These are phyloP conservation scores for Cardamine occulta DNA, from an alignment of 345 rosid species.

Conservation along the genomic window DNA sequence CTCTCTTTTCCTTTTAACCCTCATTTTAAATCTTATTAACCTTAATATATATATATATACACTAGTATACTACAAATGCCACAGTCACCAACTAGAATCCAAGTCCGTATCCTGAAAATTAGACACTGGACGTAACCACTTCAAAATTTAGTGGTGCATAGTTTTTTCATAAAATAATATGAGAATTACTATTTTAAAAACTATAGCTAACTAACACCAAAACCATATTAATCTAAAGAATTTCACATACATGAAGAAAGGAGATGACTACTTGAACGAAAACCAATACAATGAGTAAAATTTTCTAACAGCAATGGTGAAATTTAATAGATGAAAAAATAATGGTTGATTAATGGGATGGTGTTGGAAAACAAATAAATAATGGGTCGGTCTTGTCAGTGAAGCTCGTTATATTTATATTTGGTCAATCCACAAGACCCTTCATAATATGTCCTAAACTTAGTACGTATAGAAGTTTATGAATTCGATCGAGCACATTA, in stretches of 20 bases:
- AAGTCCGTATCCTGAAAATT: constrained; percentile 10
- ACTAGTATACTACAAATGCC: neutral
- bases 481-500: neutral
- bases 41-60: neutral
- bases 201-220: neutral
- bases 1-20: constrained; percentile 12
- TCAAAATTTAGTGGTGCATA: neutral
- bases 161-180: neutral
- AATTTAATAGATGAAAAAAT: neutral
- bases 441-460: neutral
- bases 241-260: neutral
- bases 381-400: neutral
- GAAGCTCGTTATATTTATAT: neutral
- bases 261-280: neutral
- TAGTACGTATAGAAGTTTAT: neutral
- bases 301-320: neutral
- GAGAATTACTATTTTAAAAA: neutral
- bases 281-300: neutral
- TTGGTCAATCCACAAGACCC: neutral
- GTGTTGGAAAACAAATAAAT: neutral
- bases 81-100: neutral
- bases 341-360: neutral
- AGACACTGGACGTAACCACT: constrained; percentile 9
- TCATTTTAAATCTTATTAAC: neutral
- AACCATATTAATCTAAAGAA: neutral